A percentile compares a stretch with the other conserved stretches of the same genome.
Conservation (phyloP, 306 rosid species). For the Cajanus cajan region DNA sequence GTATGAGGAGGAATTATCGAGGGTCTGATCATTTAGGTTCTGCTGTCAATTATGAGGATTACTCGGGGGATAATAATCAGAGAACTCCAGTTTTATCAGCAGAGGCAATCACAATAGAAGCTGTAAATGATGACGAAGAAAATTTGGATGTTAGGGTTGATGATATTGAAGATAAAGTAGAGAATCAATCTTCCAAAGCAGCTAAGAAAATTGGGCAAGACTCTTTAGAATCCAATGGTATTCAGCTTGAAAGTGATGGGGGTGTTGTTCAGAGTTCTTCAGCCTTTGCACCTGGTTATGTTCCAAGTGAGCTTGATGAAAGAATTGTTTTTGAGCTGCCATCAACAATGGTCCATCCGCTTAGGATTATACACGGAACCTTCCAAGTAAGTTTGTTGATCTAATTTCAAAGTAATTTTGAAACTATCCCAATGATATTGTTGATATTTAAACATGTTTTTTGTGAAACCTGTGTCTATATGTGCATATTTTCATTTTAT, state of each 20-base stretch:
- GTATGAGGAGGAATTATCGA: slow-evolving; percentile 72
- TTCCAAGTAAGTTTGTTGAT: slow-evolving; percentile 73
- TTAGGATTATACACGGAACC: slow-evolving; percentile 77
- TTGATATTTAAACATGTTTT: slow-evolving; percentile 4
- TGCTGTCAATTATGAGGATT: slow-evolving; percentile 83
- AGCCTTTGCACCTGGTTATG: slow-evolving; percentile 71
- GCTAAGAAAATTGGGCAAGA: slow-evolving; percentile 41
- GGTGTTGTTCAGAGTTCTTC: slow-evolving; percentile 59
- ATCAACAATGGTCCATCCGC: slow-evolving; percentile 90
- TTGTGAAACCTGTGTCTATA: not conserved
- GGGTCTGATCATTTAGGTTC: slow-evolving; percentile 93
- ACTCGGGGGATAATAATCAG: slow-evolving; percentile 41
- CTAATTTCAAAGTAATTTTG: slow-evolving; percentile 17
- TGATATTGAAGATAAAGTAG: slow-evolving; percentile 45
- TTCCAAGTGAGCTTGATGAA: slow-evolving; percentile 89
- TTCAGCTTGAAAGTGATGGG: slow-evolving; percentile 52
- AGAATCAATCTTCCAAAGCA: slow-evolving; percentile 49
- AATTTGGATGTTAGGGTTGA: slow-evolving; percentile 48
- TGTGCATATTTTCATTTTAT: not conserved
- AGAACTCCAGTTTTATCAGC: slow-evolving; percentile 69
- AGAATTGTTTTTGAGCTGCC: slow-evolving; percentile 89
- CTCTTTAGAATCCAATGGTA: slow-evolving; percentile 49
- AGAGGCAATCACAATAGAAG: slow-evolving; percentile 73
- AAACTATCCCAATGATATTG: slow-evolving; percentile 15
- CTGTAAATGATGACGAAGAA: slow-evolving; percentile 65